Base-by-base conservation (phyloP, 169 alveolate genomes). In the Eimeria zaria region DNA sequence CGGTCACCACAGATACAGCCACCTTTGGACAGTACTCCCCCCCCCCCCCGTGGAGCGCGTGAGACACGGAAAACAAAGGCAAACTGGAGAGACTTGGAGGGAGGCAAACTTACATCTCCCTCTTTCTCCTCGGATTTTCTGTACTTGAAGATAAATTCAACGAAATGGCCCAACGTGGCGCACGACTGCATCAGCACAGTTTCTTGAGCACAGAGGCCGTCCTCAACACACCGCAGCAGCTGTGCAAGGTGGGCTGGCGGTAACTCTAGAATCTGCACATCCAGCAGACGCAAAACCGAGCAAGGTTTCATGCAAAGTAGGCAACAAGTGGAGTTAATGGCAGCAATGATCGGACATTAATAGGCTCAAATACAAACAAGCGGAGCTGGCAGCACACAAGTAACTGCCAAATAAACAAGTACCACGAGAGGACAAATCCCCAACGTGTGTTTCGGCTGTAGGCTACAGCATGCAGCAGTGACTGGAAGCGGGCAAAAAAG, bases 121-220 rank as follows among this genome's bases (percentile, higher is more conserved):
- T 95, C 95, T 39, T 91, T 73, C 24, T 91, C 97, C 46, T 80
- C 96, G 27, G 95, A 53, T 58, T 92, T 71, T 46, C 41, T 55
- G 69, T 95, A 27, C 73, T 84, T 81, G 76, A 84, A 84, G 95
- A 95, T 90, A 84, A 67, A 96, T 36, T 91, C 91, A 46, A 95
- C 97, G 76, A 97, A 53, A 87, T 95, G 89, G 94, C 95, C 98
- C 36, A 97, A 44, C 27, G 95, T 97, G 30, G 97, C 89, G 83
- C 98, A 97, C 60, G 97, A 97, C 95, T 95, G 98, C 97, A 97
- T 95, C 46, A 95, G 62, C 53, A 97, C 98, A 24, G 95, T 62
- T 81, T 97, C 98, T 55, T 91, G 96, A 16, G 97, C 95, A 36
- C 96, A 85, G 51, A 97, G 95, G 51, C 98, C 98, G 14, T 97